Conservation (phyloP, 352 stramenopile genomes). For the Globisporangium canariense region DNA sequence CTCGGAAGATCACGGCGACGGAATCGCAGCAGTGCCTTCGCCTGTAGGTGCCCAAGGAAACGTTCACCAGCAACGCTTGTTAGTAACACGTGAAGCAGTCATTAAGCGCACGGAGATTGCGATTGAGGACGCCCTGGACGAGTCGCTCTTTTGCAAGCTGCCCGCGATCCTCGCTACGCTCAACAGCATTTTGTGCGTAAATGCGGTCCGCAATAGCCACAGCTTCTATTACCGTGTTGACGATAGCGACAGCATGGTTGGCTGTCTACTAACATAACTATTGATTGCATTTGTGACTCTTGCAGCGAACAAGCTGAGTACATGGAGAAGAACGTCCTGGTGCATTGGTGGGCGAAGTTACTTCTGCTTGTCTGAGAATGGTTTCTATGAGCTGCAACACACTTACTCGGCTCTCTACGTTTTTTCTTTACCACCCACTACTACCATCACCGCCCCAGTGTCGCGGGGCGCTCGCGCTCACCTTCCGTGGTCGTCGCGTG, state of each 20-base stretch:
- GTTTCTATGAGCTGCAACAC: too few species aligned
- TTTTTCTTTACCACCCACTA: not conserved
- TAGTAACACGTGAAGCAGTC: slow-evolving; percentile 5
- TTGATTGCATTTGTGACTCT: not conserved
- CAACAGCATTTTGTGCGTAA: slow-evolving; percentile 29
- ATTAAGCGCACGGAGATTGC: slow-evolving; percentile 23
- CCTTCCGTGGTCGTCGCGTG: slow-evolving; percentile 49
- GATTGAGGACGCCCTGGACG: slow-evolving; percentile 56
- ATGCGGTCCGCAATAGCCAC: not conserved
- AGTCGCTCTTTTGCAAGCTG: slow-evolving; percentile 42
- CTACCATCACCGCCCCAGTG: slow-evolving; percentile 21
- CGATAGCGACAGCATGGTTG: not conserved
- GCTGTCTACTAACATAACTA: not conserved
- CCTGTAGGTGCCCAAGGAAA: too few species aligned
- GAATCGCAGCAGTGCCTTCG: not conserved
- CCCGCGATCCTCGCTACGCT: slow-evolving; percentile 39
- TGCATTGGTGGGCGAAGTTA: slow-evolving; percentile 51
- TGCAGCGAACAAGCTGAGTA: slow-evolving; percentile 30
- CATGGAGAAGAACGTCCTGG: slow-evolving; percentile 47
- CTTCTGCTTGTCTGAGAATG: too few species aligned
- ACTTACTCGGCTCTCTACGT: not conserved
- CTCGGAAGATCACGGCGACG: not conserved
- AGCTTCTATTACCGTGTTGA: not conserved
- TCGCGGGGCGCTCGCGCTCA: slow-evolving; percentile 64
- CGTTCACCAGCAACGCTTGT: too few species aligned